A percentile compares a stretch with the other conserved stretches of the same genome.
These are phyloP conservation scores for Didymella sp. DNA, from an alignment of 2,329 filamentous ascomycete species.

Conservation along the genomic window DNA sequence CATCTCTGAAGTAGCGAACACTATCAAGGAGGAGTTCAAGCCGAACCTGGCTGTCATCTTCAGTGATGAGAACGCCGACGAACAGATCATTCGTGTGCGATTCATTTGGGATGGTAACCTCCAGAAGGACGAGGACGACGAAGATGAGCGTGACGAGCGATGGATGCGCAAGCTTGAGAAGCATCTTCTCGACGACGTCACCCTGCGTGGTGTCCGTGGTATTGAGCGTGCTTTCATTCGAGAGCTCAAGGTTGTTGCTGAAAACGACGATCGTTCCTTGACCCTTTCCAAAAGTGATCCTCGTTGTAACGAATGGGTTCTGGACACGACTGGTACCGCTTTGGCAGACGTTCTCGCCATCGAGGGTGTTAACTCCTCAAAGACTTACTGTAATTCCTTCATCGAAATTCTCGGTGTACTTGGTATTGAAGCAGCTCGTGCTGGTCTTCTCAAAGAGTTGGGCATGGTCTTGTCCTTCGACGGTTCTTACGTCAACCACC, in stretches of 20 bases:
- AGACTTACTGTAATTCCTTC: slow-evolving; percentile 94
- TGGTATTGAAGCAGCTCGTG: slow-evolving; percentile 92
- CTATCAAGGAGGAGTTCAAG: slow-evolving; percentile 87
- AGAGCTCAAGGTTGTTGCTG: slow-evolving; percentile 48
- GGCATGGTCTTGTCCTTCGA: slow-evolving; percentile 95
- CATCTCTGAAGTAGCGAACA: slow-evolving; percentile 87
- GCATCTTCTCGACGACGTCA: slow-evolving; percentile 89
- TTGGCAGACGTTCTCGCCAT: slow-evolving; percentile 84
- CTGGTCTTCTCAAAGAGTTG: slow-evolving; percentile 85
- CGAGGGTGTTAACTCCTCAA: slow-evolving; percentile 82
- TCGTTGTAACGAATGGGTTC: slow-evolving; percentile 88
- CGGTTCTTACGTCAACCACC: slow-evolving; percentile 99
- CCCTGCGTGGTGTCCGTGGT: slow-evolving; percentile 86
- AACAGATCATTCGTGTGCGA: slow-evolving; percentile 92
- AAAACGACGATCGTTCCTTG: slow-evolving; percentile 77
- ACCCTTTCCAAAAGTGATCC: slow-evolving; percentile 75
- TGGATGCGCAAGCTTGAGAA: slow-evolving; percentile 88
- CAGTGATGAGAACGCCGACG: slow-evolving; percentile 96
- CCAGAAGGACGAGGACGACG: slow-evolving; percentile 72
- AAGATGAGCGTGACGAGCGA: slow-evolving; percentile 76
- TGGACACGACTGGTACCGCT: slow-evolving; percentile 92
- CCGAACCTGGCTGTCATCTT: slow-evolving; percentile 83
- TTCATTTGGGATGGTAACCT: slow-evolving; percentile 67
- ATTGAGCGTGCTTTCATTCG: slow-evolving; percentile 94
- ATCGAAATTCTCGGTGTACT: slow-evolving; percentile 94